Percentiles rank a stretch among this genome's conserved stretches.
These are phyloP conservation scores for Clarireedia hainanense DNA, from an alignment of 2,329 filamentous ascomycete species.

Conservation along the genomic window DNA sequence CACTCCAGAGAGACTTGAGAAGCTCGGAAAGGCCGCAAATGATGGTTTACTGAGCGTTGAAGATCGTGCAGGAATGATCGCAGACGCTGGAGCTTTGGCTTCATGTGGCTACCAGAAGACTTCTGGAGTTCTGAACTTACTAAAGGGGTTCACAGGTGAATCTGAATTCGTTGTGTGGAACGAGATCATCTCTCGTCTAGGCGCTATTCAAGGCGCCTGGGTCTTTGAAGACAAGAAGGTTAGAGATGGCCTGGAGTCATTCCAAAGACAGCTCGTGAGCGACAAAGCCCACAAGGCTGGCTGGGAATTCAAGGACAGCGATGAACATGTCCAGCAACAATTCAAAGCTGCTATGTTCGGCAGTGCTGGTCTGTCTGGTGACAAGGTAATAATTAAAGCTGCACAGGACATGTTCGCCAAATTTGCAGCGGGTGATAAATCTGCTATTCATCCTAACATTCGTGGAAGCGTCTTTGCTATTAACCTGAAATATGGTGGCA, in stretches of 20 bases:
- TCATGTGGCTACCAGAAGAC: conserved; percentile 91
- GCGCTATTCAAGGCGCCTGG: conserved; percentile 77
- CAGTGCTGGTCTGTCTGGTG: conserved; percentile 70
- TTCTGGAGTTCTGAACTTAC: conserved; percentile 74
- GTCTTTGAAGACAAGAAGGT: conserved; percentile 71
- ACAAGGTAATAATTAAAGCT: conserved; percentile 68
- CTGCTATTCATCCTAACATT: conserved; percentile 86
- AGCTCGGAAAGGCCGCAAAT: conserved; percentile 82
- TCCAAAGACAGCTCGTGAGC: conserved; percentile 71
- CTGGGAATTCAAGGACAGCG: conserved; percentile 77
- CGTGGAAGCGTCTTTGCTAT: conserved; percentile 81
- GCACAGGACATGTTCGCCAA: conserved; percentile 87
- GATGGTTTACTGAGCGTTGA: conserved; percentile 74
- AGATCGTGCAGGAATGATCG: conserved; percentile 90
- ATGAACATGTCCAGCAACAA: conserved; percentile 86
- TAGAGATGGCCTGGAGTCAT: conserved; percentile 70
- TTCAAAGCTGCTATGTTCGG: conserved; percentile 92
- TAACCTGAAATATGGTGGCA: conserved; percentile 73
- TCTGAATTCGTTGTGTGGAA: conserved; percentile 92
- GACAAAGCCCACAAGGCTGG: conserved; percentile 78
- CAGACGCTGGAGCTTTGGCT: conserved; percentile 83
- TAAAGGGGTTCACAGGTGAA: conserved; percentile 81
- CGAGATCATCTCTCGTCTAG: conserved; percentile 74
- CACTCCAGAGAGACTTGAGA: conserved; percentile 70
- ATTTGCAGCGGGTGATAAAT: conserved; percentile 69